Conservation (phyloP, 768 basidiomycete genomes). For the Pisolithus orientalis region DNA sequence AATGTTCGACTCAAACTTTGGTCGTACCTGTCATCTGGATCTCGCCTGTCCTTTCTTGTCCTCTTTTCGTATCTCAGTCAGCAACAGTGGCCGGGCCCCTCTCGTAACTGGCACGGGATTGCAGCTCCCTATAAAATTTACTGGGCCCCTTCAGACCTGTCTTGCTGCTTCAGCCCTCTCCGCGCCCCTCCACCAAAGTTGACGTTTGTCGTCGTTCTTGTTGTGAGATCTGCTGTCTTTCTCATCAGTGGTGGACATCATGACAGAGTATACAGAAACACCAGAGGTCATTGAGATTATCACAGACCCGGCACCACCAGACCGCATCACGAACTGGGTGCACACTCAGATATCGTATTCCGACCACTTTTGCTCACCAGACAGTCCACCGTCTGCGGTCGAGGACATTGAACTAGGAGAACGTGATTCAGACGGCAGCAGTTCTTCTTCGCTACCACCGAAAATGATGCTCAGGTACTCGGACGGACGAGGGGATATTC, state of each 20-base stretch:
- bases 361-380: conserved; percentile 49
- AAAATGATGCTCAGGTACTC: conserved; percentile 66
- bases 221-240: conserved; percentile 1
- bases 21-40: conserved; percentile 13
- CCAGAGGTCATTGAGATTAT: conserved; percentile 54
- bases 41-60: conserved; percentile 18
- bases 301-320: conserved; percentile 40
- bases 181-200: not conserved
- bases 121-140: conserved; percentile 20
- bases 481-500: conserved; percentile 58
- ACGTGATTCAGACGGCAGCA: conserved; percentile 35
- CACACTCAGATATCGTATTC: conserved; percentile 32
- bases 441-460: conserved; percentile 49
- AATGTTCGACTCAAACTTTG: conserved; percentile 3
- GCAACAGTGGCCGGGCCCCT: conserved; percentile 1
- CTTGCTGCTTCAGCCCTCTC: conserved; percentile 6
- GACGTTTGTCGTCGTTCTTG: not conserved
- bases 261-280: conserved; percentile 62
- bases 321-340: conserved; percentile 65
- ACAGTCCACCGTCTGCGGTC: conserved; percentile 42
- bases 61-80: conserved; percentile 1
- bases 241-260: conserved; percentile 16
- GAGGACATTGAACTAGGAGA: conserved; percentile 35
- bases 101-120: conserved; percentile 20
- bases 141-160: not conserved